These are phyloP conservation scores for Curvularia sp. DNA, from an alignment of 2,329 filamentous ascomycete species.

Conservation along the genomic window DNA sequence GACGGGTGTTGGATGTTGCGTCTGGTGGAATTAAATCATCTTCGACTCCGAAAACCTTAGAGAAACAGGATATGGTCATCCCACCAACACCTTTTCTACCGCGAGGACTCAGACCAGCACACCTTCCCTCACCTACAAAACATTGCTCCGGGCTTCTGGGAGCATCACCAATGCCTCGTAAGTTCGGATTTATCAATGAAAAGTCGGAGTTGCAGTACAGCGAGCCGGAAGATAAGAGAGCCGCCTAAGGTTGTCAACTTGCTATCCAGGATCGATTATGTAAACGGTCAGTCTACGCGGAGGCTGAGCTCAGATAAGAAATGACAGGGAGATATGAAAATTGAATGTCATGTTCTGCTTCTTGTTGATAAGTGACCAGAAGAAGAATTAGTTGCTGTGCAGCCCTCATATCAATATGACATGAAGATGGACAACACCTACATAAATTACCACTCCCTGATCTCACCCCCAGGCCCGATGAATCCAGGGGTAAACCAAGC, in stretches of 20 bases:
- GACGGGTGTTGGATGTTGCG: background rate
- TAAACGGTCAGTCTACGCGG: background rate
- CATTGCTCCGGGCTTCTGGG: constrained; percentile 15
- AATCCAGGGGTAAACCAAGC: constrained; percentile 73
- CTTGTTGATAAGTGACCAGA: background rate
- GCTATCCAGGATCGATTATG: background rate
- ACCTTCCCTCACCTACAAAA: background rate
- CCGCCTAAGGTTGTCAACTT: background rate
- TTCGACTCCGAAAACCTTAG: background rate
- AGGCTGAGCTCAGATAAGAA: background rate
- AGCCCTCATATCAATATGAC: background rate
- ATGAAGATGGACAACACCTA: background rate
- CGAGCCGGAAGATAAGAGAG: background rate
- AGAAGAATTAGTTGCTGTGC: background rate
- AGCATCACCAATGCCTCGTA: constrained; percentile 8
- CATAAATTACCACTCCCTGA: constrained; percentile 68
- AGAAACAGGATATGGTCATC: background rate
- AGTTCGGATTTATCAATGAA: background rate
- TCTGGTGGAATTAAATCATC: background rate
- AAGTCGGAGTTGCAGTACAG: too few species aligned
- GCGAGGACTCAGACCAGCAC: background rate
- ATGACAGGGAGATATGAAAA: background rate
- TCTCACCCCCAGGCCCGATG: constrained; percentile 69
- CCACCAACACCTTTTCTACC: constrained; percentile 11
- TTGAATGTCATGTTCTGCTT: background rate